Percentiles rank a stretch among this genome's conserved stretches.
phyloP scores from a whole-genome alignment of 176 grass and related monocot species.

The Lolium perenne region DNA sequence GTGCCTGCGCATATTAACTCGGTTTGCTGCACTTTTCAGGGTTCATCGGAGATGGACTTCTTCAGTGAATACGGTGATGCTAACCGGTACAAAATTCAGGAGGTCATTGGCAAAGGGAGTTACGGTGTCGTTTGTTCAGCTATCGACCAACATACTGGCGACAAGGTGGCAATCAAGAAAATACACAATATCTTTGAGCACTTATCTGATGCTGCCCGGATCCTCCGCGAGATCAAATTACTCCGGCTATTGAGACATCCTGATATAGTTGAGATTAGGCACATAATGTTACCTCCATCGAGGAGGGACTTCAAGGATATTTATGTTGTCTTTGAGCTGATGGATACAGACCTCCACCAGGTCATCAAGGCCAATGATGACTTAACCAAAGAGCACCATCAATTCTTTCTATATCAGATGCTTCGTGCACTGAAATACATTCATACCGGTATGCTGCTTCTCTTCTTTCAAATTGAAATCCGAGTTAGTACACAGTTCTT shows the following conservation, averaged over 20 bases:
- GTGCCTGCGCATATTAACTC: neutral
- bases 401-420: conserved; percentile 98
- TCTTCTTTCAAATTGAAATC: conserved; percentile 22
- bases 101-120: conserved; percentile 94
- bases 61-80: conserved; percentile 90
- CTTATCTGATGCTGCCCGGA: conserved; percentile 84
- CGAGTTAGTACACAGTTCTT: conserved; percentile 2
- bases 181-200: conserved; percentile 97
- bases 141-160: conserved; percentile 78
- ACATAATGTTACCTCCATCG: conserved; percentile 92
- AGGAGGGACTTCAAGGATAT: conserved; percentile 96
- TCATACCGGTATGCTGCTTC: conserved; percentile 71
- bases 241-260: conserved; percentile 84
- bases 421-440: conserved; percentile 94
- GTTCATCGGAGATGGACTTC: conserved; percentile 57
- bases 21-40: conserved; percentile 40
- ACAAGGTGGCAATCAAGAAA: conserved; percentile 98
- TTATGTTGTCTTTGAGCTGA: conserved; percentile 96
- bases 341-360: conserved; percentile 98
- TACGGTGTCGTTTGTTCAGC: conserved; percentile 97
- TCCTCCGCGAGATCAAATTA: conserved; percentile 94
- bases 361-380: conserved; percentile 99
- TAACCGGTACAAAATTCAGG: conserved; percentile 95
- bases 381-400: conserved; percentile 90
- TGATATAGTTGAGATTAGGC: conserved; percentile 97